Conservation (phyloP, 805 yeast species). For the Yamadazyma laniorum region DNA sequence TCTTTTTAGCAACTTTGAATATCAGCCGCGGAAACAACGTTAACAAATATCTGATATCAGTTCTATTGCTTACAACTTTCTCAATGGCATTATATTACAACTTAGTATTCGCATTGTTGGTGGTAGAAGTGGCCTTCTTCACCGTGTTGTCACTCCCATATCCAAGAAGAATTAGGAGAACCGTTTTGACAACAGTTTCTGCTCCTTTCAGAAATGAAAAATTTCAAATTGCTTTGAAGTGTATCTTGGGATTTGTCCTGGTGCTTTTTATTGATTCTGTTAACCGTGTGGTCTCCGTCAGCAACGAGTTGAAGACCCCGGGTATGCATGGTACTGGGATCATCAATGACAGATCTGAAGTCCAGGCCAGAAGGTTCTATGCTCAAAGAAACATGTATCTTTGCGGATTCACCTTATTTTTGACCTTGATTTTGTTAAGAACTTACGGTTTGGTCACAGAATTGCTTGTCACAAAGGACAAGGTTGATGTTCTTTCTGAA, state of each 20-base stretch:
- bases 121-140: slow-evolving; percentile 76
- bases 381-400: slow-evolving; percentile 96
- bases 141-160: slow-evolving; percentile 80
- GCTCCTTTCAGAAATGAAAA: slow-evolving; percentile 70
- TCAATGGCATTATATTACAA: slow-evolving; percentile 45
- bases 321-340: slow-evolving; percentile 21
- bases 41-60: too few relatives aligned
- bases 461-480: slow-evolving; percentile 62
- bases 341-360: slow-evolving; percentile 68
- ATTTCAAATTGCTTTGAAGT: slow-evolving; percentile 74
- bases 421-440: slow-evolving; percentile 80
- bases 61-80: not conserved
- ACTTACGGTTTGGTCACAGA: slow-evolving; percentile 80
- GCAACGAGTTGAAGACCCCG: slow-evolving; percentile 49
- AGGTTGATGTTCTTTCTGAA: slow-evolving; percentile 37
- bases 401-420: slow-evolving; percentile 91
- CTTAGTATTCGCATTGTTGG: slow-evolving; percentile 70
- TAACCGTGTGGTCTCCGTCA: slow-evolving; percentile 73
- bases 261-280: slow-evolving; percentile 86
- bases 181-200: slow-evolving; percentile 58
- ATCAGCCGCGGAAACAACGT: too few relatives aligned
- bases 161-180: slow-evolving; percentile 72
- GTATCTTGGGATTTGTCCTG: slow-evolving; percentile 78
- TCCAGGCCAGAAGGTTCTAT: slow-evolving; percentile 87
- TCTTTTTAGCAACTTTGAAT: too few relatives aligned